Evolutionary conservation across 202 grass and related monocot genomes (phyloP).

Genomic region (Dendrocalamus latiflorus): DNA sequence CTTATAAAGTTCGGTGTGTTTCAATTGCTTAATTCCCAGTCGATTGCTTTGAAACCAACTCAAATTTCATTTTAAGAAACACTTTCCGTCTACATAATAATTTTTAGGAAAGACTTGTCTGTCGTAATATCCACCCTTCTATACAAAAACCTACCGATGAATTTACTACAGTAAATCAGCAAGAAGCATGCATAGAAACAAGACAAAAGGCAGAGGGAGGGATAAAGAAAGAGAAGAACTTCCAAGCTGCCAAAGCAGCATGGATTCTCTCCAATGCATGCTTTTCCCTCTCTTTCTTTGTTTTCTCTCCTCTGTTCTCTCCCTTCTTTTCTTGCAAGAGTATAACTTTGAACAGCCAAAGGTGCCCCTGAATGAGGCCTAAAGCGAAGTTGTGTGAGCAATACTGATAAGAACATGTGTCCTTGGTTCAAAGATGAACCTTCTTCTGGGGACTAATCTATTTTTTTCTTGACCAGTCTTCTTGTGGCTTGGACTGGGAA

Average conservation of each 20-base stretch:
- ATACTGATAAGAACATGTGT: neutral
- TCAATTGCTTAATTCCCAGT: neutral
- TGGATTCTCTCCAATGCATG: neutral
- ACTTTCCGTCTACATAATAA: neutral
- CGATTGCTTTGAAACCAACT: neutral
- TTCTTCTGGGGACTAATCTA: conserved; percentile 10
- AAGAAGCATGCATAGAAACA: neutral
- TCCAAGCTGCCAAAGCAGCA: conserved; percentile 20
- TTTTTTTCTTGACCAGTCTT: conserved; percentile 21
- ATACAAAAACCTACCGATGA: neutral
- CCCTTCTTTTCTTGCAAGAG: conserved; percentile 16
- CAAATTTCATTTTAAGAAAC: neutral
- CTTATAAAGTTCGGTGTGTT: neutral
- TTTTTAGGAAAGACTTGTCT: neutral
- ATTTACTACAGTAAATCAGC: neutral
- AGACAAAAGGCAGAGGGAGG: neutral
- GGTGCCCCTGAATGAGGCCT: conserved; percentile 15
- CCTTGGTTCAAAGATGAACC: conserved; percentile 18
- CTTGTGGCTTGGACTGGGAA: neutral
- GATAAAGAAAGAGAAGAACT: conserved; percentile 17
- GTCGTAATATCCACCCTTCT: neutral
- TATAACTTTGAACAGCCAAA: conserved; percentile 14
- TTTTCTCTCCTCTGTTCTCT: neutral
- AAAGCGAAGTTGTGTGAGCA: neutral
- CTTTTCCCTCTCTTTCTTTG: neutral